Conservation (phyloP, 2,329 filamentous ascomycete species). For the Verticillium nonalfalfae region DNA sequence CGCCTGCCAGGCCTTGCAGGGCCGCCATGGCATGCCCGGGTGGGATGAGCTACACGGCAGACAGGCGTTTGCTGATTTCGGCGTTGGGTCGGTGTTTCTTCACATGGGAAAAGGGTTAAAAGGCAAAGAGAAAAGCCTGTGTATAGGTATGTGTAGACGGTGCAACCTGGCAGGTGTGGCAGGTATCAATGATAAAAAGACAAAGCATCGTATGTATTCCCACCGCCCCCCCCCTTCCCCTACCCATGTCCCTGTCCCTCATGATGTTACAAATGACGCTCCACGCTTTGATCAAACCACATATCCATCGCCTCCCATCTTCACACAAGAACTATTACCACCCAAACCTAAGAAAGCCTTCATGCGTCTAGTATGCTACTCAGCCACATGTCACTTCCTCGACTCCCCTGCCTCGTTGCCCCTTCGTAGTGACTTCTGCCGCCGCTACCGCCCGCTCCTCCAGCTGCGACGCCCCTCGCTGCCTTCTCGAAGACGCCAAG, state of each 20-base stretch:
- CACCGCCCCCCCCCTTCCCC: neutral
- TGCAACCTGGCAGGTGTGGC: neutral
- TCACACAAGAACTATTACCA: too few relatives aligned
- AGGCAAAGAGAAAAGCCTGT: neutral
- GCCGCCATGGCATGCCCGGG: too few relatives aligned
- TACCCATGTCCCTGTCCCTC: neutral
- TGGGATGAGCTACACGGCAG: too few relatives aligned
- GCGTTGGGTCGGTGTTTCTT: neutral
- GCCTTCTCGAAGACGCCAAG: constrained; percentile 56
- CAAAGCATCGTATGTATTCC: neutral
- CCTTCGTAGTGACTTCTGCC: constrained; percentile 7
- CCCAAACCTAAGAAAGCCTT: too few relatives aligned
- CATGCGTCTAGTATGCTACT: neutral
- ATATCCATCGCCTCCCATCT: too few relatives aligned
- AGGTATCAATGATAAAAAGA: neutral
- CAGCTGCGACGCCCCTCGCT: constrained; percentile 2
- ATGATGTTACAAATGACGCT: neutral
- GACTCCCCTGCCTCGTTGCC: neutral
- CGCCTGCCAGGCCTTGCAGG: neutral
- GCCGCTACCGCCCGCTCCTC: neutral
- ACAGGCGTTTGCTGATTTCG: neutral
- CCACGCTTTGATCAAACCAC: too few relatives aligned
- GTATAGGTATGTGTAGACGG: neutral
- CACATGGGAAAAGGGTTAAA: neutral
- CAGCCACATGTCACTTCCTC: neutral